Evolutionary conservation across 768 basidiomycete genomes (phyloP).

Genomic region (Terana coerulea): DNA sequence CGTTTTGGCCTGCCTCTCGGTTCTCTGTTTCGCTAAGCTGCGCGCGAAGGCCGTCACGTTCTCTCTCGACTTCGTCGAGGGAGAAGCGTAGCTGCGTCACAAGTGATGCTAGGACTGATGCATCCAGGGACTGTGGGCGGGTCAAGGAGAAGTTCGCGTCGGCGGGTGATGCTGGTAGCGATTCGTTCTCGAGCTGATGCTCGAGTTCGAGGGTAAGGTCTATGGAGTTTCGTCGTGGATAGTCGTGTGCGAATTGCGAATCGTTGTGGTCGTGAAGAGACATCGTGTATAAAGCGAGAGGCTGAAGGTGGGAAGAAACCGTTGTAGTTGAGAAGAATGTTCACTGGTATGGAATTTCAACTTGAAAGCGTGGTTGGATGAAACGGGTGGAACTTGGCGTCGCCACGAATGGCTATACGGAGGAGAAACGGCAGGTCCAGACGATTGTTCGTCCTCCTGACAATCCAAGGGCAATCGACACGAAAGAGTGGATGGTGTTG

Average conservation of each 20-base stretch:
- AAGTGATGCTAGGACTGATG: conserved; percentile 72
- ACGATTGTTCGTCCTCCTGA: too few relatives aligned
- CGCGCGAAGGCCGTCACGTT: conserved; percentile 64
- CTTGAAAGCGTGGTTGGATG: neutral
- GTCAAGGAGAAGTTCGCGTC: conserved; percentile 5
- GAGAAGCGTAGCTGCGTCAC: conserved; percentile 69
- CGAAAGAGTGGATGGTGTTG: too few relatives aligned
- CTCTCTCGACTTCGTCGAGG: conserved; percentile 58
- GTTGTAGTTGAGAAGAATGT: neutral
- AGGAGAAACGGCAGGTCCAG: too few relatives aligned
- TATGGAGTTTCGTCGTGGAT: conserved; percentile 48
- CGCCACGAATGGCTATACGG: too few relatives aligned
- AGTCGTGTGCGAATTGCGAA: conserved; percentile 14
- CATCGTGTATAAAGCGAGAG: conserved; percentile 21
- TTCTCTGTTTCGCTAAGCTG: conserved; percentile 46
- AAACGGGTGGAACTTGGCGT: too few relatives aligned
- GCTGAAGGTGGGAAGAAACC: neutral
- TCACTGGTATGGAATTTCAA: neutral
- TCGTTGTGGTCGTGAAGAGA: conserved; percentile 23
- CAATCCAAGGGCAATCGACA: too few relatives aligned
- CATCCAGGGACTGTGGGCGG: conserved; percentile 58
- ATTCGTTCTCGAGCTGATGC: conserved; percentile 65
- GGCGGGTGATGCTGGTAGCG: conserved; percentile 43
- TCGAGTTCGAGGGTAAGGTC: conserved; percentile 81
- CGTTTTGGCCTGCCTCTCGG: conserved; percentile 57